A percentile compares a stretch with the other conserved stretches of the same genome.
Evolutionary conservation across 2,329 filamentous ascomycete species (phyloP).

Genomic region (Rhynchosporium agropyri): DNA sequence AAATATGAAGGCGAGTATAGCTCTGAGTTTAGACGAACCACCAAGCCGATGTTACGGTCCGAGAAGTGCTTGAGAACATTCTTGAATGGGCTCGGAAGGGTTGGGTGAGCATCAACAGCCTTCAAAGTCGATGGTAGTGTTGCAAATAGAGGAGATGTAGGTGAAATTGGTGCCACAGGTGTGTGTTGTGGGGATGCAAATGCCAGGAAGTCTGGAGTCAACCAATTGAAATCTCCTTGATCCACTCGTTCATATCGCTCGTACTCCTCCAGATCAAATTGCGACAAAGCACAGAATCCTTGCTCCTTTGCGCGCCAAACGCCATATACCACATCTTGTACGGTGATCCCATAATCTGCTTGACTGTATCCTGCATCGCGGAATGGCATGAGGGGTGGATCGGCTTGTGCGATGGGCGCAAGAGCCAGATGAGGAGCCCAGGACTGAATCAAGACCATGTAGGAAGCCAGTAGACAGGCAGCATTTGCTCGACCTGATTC

Average conservation of each 20-base stretch:
- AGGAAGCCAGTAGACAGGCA: constrained; percentile 91
- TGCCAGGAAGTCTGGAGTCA: constrained; percentile 91
- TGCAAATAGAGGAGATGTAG: constrained; percentile 72
- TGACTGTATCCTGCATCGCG: constrained; percentile 97
- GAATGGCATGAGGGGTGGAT: constrained; percentile 98
- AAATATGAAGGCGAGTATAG: constrained; percentile 98
- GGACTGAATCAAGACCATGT: constrained; percentile 97
- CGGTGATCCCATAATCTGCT: constrained; percentile 91
- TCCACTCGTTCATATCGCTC: constrained; percentile 95
- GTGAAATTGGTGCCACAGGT: constrained; percentile 71
- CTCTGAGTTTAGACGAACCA: constrained; percentile 93
- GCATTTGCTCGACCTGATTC: constrained; percentile 83
- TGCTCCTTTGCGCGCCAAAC: constrained; percentile 99
- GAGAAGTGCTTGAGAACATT: constrained; percentile 91
- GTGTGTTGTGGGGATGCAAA: constrained; percentile 92
- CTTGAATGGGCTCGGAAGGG: constrained; percentile 85
- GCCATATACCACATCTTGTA: constrained; percentile 97
- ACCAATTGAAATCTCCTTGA: constrained; percentile 99
- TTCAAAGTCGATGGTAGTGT: constrained; percentile 75
- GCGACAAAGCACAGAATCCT: constrained; percentile 84
- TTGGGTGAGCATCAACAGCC: constrained; percentile 69
- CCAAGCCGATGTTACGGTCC: constrained; percentile 84
- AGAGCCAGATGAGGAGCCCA: constrained; percentile 97
- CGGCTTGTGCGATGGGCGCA: constrained; percentile 92
- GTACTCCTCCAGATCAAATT: constrained; percentile 96